phyloP scores from a whole-genome alignment of 1,284 basidiomycete genomes.

The Cystobasidium sp. region DNA sequence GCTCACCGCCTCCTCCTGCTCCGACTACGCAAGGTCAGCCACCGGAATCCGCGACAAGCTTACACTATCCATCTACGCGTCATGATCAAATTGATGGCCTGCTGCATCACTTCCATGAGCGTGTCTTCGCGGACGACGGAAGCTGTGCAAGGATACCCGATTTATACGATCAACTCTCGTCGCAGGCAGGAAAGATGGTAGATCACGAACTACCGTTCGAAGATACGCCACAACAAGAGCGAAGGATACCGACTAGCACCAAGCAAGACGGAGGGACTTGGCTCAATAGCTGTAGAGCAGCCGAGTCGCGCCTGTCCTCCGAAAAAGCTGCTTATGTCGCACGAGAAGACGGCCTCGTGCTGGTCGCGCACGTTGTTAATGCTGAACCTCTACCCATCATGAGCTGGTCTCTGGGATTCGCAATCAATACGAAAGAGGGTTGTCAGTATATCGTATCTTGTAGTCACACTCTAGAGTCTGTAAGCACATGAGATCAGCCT shows the following conservation, averaged over 20 bases:
- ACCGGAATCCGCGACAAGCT: constrained; percentile 29
- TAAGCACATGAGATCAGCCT: not conserved
- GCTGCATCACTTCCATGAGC: constrained; percentile 22
- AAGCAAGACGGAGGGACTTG: not conserved
- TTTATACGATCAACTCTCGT: constrained; percentile 31
- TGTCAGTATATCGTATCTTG: constrained; percentile 33
- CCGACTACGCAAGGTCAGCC: constrained; percentile 38
- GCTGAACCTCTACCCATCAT: constrained; percentile 15
- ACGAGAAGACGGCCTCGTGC: constrained; percentile 33
- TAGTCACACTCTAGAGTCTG: constrained; percentile 42
- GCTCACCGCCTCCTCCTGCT: constrained; percentile 28
- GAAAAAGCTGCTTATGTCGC: not conserved
- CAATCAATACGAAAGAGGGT: not conserved
- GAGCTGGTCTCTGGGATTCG: constrained; percentile 42
- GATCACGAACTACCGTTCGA: constrained; percentile 36
- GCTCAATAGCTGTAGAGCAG: constrained; percentile 33
- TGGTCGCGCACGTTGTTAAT: constrained; percentile 36
- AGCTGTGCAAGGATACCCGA: constrained; percentile 26
- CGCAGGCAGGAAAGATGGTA: constrained; percentile 27
- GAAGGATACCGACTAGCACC: not conserved
- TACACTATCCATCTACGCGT: not conserved
- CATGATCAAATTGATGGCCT: constrained; percentile 15
- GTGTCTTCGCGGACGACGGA: constrained; percentile 19
- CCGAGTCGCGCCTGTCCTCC: constrained; percentile 1
- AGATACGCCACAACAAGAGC: constrained; percentile 32